Percentiles rank a stretch among this genome's conserved stretches.
Conservation (phyloP, 331 rosid genomes). For the Rosa hybrid region DNA sequence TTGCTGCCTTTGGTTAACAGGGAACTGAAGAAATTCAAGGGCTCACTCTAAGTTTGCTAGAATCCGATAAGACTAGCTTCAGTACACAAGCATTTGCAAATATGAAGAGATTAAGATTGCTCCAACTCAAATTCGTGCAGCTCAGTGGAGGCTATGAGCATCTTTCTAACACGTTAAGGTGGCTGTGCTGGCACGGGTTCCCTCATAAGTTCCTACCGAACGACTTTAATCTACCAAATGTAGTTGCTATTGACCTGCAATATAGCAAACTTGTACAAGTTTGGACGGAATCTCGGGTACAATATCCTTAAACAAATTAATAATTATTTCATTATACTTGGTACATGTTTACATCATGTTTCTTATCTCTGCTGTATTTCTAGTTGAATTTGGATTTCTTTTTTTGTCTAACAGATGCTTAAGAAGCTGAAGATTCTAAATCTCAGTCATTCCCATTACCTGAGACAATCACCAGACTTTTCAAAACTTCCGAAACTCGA, state of each 20-base stretch:
- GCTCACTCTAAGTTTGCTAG: conserved; percentile 15
- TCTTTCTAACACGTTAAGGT: conserved; percentile 27
- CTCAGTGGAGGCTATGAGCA: conserved; percentile 22
- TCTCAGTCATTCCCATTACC: conserved; percentile 40
- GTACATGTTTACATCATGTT: background rate
- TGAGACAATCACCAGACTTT: conserved; percentile 39
- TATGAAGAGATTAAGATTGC: conserved; percentile 32
- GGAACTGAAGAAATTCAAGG: conserved; percentile 34
- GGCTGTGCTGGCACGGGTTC: conserved; percentile 40
- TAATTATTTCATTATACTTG: background rate
- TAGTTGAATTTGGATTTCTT: background rate
- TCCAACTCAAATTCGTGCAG: conserved; percentile 22
- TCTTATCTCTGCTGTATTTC: background rate
- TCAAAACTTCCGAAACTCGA: conserved; percentile 43
- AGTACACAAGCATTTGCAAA: conserved; percentile 28
- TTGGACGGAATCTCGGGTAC: conserved; percentile 8
- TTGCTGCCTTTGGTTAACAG: background rate
- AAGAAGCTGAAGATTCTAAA: conserved; percentile 42
- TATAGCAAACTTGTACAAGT: conserved; percentile 29
- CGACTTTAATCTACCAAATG: conserved; percentile 9
- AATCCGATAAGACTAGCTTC: background rate
- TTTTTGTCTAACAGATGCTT: conserved; percentile 23
- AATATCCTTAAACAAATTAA: too few species aligned
- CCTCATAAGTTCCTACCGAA: conserved; percentile 27
- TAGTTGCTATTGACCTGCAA: conserved; percentile 30